Percentiles rank a stretch among this genome's conserved stretches.
These are phyloP conservation scores for Solanum virginianum DNA, from an alignment of 257 asterid species.

Conservation along the genomic window DNA sequence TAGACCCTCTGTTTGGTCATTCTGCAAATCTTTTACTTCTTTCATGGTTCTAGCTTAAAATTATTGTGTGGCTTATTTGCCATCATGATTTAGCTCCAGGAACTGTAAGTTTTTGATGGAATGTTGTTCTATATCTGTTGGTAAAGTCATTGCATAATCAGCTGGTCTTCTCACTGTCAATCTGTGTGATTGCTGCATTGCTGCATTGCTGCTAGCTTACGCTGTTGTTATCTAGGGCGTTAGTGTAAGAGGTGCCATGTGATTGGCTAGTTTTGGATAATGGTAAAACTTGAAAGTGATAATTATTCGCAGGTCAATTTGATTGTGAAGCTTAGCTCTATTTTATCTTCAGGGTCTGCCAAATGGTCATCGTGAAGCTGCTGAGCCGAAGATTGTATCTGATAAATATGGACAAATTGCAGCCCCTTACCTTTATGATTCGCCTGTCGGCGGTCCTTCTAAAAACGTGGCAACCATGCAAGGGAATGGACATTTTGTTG, in stretches of 20 bases:
- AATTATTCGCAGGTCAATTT: not conserved
- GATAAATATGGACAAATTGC: conserved; percentile 23
- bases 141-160: not conserved
- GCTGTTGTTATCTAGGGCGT: not conserved
- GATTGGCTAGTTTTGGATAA: not conserved
- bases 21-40: not conserved
- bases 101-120: not conserved
- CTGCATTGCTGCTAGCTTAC: not conserved
- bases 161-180: not conserved
- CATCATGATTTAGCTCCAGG: not conserved
- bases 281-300: not conserved
- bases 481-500: conserved; percentile 51
- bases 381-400: conserved; percentile 21
- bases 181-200: not conserved
- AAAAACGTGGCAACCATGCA: conserved; percentile 33
- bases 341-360: conserved; percentile 12
- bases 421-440: conserved; percentile 19
- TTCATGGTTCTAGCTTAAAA: not conserved
- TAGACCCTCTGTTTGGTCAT: not conserved
- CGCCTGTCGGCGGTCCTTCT: conserved; percentile 16
- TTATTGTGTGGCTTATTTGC: not conserved
- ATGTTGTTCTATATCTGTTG: not conserved
- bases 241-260: not conserved
- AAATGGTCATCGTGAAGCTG: conserved; percentile 16
- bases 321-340: not conserved